Base-by-base conservation (phyloP, 768 basidiomycete genomes). In the Collybia nuda region DNA sequence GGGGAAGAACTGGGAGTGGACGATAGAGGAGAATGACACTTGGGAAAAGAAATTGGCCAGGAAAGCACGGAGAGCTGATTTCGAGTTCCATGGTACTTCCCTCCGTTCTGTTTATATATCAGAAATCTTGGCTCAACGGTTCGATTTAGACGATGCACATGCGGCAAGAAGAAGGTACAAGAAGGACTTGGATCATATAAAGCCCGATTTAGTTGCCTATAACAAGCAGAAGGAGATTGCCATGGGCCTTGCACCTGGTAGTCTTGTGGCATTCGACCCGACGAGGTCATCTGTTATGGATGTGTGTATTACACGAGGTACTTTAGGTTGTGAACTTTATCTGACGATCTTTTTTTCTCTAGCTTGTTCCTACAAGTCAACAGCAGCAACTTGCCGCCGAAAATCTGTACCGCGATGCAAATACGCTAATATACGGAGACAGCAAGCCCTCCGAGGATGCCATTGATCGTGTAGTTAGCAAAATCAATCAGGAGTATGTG, bases 361-460 rank as follows among this genome's bases (percentile, higher is more conserved):
- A 85, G 80, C 58, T 82, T 55, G 66, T 76, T 17, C 76, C 81
- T 14, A 77, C 81, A 28, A 78, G 71, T 29, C 75, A 82, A 43
- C 77, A 86, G 56, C 88, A 90, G 62, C 79, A 79, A 51, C 69
- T 86, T 40, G 86, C 88, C 22, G 79, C 78, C 22, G 93, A 96
- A 56, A 84, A 82, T 57, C 74, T 98, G 40, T 99, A 98, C 67
- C 81, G 95, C 44, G 96, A 98, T 56, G 91, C 93, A 22, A 96
- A 97, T 60, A 91, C 86, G 3, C 75, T 98, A 19, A 77, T 93
- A 9, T 99, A 98, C 63, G 96, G 91, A 1, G 95, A 98, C 67
- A 93, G 82, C 75, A 97, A 96, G 62, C 97, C 97, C 2, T 82
- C 79, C 17, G 96, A 99, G 61, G 97, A 98, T 39, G 94, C 93